Base-by-base conservation (phyloP, 2,329 filamentous ascomycete genomes). In the Arthroderma sp. region DNA sequence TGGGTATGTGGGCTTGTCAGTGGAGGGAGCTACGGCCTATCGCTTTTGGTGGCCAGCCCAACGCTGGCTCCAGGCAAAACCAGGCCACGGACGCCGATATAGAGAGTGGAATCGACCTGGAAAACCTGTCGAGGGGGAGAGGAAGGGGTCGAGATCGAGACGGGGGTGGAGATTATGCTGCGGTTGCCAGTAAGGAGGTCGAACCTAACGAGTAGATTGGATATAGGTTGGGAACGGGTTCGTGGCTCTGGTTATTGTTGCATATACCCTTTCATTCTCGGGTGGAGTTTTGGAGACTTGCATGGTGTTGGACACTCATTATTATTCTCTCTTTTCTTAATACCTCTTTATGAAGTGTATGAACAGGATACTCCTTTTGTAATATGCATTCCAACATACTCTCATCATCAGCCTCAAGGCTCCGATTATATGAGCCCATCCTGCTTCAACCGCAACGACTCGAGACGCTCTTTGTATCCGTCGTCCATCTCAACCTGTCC, bases 1-100 rank as follows among this genome's bases (percentile, higher is more conserved):
- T 93, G 1, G 91, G 88, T 2, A 85, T 94, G 38, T 97, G 91
- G 88, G 88, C 85, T 2, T 97, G 91, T 69, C 88, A 85, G 67
- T 94, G 90, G 78, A 80, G 91, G 60, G 93, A 98, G 73, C 75
- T 98, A 57, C 80, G 83, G 66, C 91, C 93, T 9, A 94, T 97
- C 65, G 85, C 82, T 59, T 96, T 97, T 67, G 89, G 89, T 19
- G 85, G 63, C 59, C 33, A 31, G 13, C 11, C 33, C 15, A 15
- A 13, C 17, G 19, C 37, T 13, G 56, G 59, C 54, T 39, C 57
- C 23, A 77, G 0, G 73, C 80, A 57, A 77, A 78, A 0, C 73
- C 77, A 55, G 80, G 82, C 61, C 77, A 78, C 55, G 15, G 53
- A 56, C 0, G 76, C 72, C 0, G 81, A 79, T 11, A 81, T 53